Evolutionary conservation across 495 filamentous ascomycete species (phyloP), one percentile per base, ranked within the genome.

Genomic region (Penicillium coprophilum): DNA sequence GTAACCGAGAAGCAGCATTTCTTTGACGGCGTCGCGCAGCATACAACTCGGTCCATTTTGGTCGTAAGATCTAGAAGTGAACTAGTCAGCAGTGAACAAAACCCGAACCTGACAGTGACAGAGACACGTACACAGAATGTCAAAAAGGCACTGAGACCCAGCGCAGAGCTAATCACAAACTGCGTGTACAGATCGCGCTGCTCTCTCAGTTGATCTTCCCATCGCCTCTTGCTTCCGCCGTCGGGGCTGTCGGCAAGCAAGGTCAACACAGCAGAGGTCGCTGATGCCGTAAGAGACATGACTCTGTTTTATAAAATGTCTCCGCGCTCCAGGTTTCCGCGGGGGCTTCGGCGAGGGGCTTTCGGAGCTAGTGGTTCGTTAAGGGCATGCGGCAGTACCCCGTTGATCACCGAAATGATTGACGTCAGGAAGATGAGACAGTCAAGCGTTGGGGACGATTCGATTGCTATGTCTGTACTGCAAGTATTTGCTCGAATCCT

Each of bases 41-140:
- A 70, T 97, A 99, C 13, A 99, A 82, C 27, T 85, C 83, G 46
- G 88, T 86, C 95, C 95, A 99, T 82, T 91, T 85, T 56, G 92
- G 91, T 51, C 95, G 85, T 45, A 99, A 79, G 44, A 91, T 71
- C 87, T 85, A 65, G 27, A 41, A 31, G 21, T 10, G 28, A 27
- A 15, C 27, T 9, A 19, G 34, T 60, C 34, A 61, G 44, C 24
- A 6, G 53, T 1, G 17, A 36, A 19, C 12, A 19, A 44, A 2
- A 21, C 43, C 31, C 53, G 34, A 39, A 7, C 1, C 24, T 17
- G 12, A 19, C 15, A 13, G 41, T 6, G n/a, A 27, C 1, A 28
- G 46, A 30, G 19, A 68, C 80, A 48, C 34, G 15, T 76, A 86
- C 82, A 68, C 85, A 88, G 55, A 88, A 88, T 4, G 80, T 68